Evolutionary conservation across 768 basidiomycete species (phyloP).

Genomic region (Psilocybe cyanescens): DNA sequence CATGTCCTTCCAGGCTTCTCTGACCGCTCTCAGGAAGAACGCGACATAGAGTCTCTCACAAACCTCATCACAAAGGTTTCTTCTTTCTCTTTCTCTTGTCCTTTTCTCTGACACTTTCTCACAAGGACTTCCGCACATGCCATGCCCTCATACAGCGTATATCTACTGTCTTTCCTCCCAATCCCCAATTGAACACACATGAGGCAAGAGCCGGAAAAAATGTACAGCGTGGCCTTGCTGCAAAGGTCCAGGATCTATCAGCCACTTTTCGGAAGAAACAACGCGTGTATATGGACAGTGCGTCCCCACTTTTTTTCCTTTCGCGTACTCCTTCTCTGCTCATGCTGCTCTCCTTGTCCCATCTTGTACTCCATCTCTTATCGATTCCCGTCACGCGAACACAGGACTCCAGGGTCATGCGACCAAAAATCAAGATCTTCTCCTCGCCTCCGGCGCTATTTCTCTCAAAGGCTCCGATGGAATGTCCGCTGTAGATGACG

Average conservation of each 20-base stretch:
- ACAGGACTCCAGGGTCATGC: constrained; percentile 97
- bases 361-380: constrained; percentile 19
- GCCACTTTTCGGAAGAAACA: constrained; percentile 96
- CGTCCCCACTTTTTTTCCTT: constrained; percentile 38
- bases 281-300: constrained; percentile 97
- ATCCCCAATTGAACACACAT: constrained; percentile 40
- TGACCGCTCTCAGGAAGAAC: constrained; percentile 92
- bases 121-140: constrained; percentile 69
- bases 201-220: constrained; percentile 82
- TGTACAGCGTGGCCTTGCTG: constrained; percentile 94
- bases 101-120: constrained; percentile 9
- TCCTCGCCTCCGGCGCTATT: constrained; percentile 87
- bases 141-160: constrained; percentile 79
- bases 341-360: constrained; percentile 21
- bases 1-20: constrained; percentile 96
- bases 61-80: constrained; percentile 85
- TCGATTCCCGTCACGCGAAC: neutral
- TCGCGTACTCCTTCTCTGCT: constrained; percentile 19
- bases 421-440: constrained; percentile 94
- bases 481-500: constrained; percentile 86
- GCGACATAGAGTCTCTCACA: constrained; percentile 88
- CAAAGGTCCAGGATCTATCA: constrained; percentile 92
- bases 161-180: constrained; percentile 61
- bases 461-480: constrained; percentile 83
- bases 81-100: constrained; percentile 38